Evolutionary conservation across 2,329 filamentous ascomycete species (phyloP).

Genomic region (Cladosporium sp.): DNA sequence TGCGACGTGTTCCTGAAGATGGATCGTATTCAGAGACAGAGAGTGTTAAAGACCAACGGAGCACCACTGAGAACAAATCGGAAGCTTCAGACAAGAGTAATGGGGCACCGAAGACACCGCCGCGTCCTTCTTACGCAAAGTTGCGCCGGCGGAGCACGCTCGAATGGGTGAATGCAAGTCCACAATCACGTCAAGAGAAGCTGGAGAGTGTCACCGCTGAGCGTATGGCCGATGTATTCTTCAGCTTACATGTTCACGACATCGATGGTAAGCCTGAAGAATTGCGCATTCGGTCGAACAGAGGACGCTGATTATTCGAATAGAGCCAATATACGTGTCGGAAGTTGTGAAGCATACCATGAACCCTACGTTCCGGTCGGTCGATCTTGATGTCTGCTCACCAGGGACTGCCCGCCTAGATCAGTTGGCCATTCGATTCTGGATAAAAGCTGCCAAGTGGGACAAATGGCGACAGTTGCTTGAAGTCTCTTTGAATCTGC

Average conservation of each 20-base stretch:
- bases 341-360: slow-evolving; percentile 75
- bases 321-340: slow-evolving; percentile 83
- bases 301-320: slow-evolving; percentile 15
- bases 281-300: not conserved
- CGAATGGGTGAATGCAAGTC: slow-evolving; percentile 59
- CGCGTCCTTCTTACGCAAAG: slow-evolving; percentile 36
- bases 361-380: slow-evolving; percentile 85
- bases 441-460: slow-evolving; percentile 59
- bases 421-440: slow-evolving; percentile 65
- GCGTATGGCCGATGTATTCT: slow-evolving; percentile 81
- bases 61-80: not conserved
- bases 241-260: slow-evolving; percentile 69
- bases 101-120: slow-evolving; percentile 20
- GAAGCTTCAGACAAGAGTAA: not conserved
- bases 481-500: slow-evolving; percentile 67
- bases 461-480: slow-evolving; percentile 61
- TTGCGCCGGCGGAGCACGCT: slow-evolving; percentile 56
- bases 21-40: slow-evolving; percentile 14
- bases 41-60: not conserved
- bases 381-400: slow-evolving; percentile 65
- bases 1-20: slow-evolving; percentile 35
- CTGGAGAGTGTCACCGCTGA: slow-evolving; percentile 68
- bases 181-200: slow-evolving; percentile 63
- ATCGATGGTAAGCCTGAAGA: slow-evolving; percentile 36
- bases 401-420: slow-evolving; percentile 63